A percentile compares a stretch with the other conserved stretches of the same genome.
These are phyloP conservation scores for Poterioochromonas sp. DNA, from an alignment of 352 stramenopile genomes.

Conservation along the genomic window DNA sequence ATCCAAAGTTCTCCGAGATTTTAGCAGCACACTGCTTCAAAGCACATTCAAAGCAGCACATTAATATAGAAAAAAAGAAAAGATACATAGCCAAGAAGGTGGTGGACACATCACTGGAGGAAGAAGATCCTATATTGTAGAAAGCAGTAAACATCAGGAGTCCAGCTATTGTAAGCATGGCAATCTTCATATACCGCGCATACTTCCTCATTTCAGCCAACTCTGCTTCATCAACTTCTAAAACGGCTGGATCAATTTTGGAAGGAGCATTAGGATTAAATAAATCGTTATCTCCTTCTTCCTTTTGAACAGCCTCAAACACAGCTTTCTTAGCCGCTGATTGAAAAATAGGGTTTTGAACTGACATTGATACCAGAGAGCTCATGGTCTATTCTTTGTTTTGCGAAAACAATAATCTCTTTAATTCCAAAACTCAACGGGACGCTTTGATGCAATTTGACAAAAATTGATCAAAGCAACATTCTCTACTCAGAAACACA, in stretches of 20 bases:
- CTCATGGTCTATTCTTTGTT: no score
- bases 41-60: constrained; percentile 25
- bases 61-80: constrained; percentile 4
- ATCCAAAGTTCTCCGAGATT: constrained; percentile 23
- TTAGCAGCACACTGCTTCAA: neutral
- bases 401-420: no score
- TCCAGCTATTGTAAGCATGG: neutral
- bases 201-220: neutral
- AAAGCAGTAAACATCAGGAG: neutral
- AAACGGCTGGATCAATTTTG: neutral
- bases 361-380: no score
- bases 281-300: constrained; percentile 16
- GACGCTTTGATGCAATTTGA: no score
- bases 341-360: constrained; percentile 14
- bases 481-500: no score
- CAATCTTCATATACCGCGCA: neutral
- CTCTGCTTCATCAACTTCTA: constrained; percentile 19
- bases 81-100: constrained; percentile 5
- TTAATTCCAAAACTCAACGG: no score
- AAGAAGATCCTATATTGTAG: neutral
- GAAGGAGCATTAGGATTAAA: neutral
- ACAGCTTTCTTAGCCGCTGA: neutral
- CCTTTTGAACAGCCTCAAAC: neutral
- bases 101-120: neutral
- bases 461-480: no score